Base-by-base conservation (phyloP, 345 rosid species). In the Geranium rotundifolium region DNA sequence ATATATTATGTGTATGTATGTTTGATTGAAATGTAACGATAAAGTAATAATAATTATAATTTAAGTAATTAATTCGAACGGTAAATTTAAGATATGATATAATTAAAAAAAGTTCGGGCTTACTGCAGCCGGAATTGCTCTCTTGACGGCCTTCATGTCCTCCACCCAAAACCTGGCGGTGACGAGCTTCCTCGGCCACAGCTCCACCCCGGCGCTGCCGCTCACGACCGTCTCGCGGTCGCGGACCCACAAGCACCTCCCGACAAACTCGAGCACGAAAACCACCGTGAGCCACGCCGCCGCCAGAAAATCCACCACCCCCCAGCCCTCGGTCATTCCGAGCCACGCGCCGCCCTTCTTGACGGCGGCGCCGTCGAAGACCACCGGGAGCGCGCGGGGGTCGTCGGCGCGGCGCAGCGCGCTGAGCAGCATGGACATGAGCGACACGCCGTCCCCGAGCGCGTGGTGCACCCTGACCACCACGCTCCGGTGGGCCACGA, bases 171-270 rank as follows among this genome's bases (percentile, higher is more conserved):
- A 77, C 67, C 57, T 72, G 12, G 92, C 89, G 7, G 81, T 75
- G 19, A 66, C 82, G 56, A 74, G 57, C 70, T 77, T 81, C 68
- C 92, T 77, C 30, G 82, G 92, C 89, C 85, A 84, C 10, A 77
- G 79, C 81, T 86, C 89, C 76, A 77, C 82, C 46, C 85, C 87
- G 0, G 65, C 79, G n/a, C 87, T 89, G 17, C 89, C 87, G 19
- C 73, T 64, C 1, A 79, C 66, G 58, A n/a, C 73, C 19, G 82
- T 82, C 60, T 73, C 69, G 72, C 64, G 55, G 23, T 86, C 87
- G 20, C 71, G 14, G 57, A 76, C 62, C 70, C 73, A 77, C 58
- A 77, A 30, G 34, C 27, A 17, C 62, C 80, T 80, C 69, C 61
- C 3, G 19, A 64, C 17, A 57, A 84, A 84, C 60, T 77, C 78